Percentiles rank a stretch among this genome's conserved stretches.
Evolutionary conservation across 768 basidiomycete species (phyloP).

Genomic region (Psilocybe azurescens): DNA sequence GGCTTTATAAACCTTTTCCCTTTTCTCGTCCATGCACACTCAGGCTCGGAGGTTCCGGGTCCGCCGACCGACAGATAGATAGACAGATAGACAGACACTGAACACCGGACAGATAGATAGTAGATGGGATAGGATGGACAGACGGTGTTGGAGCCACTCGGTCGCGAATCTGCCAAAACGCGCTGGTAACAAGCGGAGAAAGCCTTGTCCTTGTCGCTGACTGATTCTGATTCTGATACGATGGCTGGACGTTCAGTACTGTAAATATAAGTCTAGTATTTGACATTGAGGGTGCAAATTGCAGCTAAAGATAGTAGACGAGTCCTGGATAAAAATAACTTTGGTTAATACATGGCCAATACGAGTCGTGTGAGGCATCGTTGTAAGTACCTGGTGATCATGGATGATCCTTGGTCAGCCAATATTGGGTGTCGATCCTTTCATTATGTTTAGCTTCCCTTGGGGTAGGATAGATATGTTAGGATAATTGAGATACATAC

Average conservation of each 20-base stretch:
- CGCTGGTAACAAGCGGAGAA: slow-evolving; percentile 7
- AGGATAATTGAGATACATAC: no score
- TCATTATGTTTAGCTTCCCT: no score
- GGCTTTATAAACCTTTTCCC: slow-evolving; percentile 8
- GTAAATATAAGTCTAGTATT: neutral
- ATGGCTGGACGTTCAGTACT: neutral
- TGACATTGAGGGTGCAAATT: neutral
- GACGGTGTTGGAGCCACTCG: no score
- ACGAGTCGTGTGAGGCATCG: no score
- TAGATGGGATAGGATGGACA: no score
- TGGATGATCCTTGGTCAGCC: no score
- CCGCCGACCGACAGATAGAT: slow-evolving; percentile 2
- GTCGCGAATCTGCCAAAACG: neutral
- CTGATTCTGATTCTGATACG: neutral
- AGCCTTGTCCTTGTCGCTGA: neutral
- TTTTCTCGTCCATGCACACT: neutral
- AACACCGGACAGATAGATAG: no score
- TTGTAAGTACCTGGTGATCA: no score
- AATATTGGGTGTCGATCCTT: no score
- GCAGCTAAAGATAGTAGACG: neutral
- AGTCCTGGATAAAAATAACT: neutral
- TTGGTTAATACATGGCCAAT: no score
- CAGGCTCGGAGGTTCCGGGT: slow-evolving; percentile 2
- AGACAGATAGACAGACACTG: neutral
- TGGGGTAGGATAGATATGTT: no score